Percentiles rank a stretch among this genome's conserved stretches.
phyloP scores from a whole-genome alignment of 345 rosid species.

The Lepidium sativum region DNA sequence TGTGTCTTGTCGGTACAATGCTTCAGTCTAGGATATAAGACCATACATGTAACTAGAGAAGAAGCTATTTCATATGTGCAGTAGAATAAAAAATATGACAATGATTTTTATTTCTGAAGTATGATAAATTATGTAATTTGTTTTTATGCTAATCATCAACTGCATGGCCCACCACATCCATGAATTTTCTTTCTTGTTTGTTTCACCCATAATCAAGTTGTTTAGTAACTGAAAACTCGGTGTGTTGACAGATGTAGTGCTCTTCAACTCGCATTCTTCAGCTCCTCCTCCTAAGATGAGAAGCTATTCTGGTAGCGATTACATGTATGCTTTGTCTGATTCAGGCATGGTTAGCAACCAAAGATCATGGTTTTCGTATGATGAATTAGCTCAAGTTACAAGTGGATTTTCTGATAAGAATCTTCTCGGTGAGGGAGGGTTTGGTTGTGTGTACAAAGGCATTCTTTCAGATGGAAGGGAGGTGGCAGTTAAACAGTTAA shows the following conservation, averaged over 20 bases:
- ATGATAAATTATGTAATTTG: not conserved
- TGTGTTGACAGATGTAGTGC: constrained; percentile 46
- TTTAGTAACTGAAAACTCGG: not conserved
- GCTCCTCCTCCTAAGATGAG: constrained; percentile 33
- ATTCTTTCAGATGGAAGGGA: constrained; percentile 68
- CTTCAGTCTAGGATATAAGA: not conserved
- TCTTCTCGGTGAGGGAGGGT: constrained; percentile 97
- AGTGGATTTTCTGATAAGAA: constrained; percentile 60
- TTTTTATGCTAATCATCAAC: not conserved
- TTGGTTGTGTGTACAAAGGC: constrained; percentile 97
- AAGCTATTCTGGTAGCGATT: constrained; percentile 48
- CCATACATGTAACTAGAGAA: not conserved
- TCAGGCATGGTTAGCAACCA: constrained; percentile 64
- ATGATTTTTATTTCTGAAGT: not conserved
- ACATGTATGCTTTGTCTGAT: constrained; percentile 55
- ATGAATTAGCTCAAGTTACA: constrained; percentile 69
- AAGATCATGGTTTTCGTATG: constrained; percentile 82
- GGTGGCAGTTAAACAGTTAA: constrained; percentile 90
- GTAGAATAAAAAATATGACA: not conserved
- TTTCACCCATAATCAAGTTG: not conserved
- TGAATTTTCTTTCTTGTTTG: not conserved
- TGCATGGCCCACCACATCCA: not conserved
- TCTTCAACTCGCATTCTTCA: constrained; percentile 51
- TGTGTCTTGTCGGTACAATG: not conserved
- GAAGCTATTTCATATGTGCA: not conserved